Base-by-base conservation (phyloP, 1,284 basidiomycete species). In the Megacollybia platyphylla region DNA sequence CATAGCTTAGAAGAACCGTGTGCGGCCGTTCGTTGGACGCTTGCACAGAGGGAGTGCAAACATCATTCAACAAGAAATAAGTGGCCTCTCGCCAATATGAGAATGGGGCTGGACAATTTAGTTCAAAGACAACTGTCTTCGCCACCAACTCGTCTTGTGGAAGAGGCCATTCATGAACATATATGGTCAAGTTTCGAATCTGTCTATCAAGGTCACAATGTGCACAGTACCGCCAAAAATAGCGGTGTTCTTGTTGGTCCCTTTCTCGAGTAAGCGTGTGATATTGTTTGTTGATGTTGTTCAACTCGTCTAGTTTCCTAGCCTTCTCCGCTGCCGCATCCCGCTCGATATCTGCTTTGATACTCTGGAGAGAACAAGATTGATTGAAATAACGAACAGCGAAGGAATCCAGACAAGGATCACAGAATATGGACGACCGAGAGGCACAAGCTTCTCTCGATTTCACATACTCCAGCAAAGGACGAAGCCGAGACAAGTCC, bases 131-230 rank as follows among this genome's bases (percentile, higher is more conserved):
- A 0, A 61, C 57, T 0, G 46, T 48, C 40, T 60, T 51, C 0
- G 59, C 60, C 1, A 43, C 24, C 1, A 54, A 31, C 2, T 24
- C 2, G 7, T 54, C 39, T 0, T 45, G 28, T 0, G 73, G 70
- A 28, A 76, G 51, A 0, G 71, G 72, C 73, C 70, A 73, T 41
- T 76, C 73, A 36, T 69, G 54, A 3, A 68, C 49, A 0, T 36
- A 2, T 32, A 76, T 71, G 0, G 32, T 7, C 51, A 73, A 49
- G 0, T 6, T 30, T 0, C 15, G 11, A 34, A 15, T 6, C 1
- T 7, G 10, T 1, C 4, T 7, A 15, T 11, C 15, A 11, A 34
- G 15, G 7, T 11, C 4, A 7, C 31, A 34, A 1, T 2, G 1
- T 34, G 6, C 31, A 34, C 15, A 34, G 7, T 6, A 15, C 15